These are phyloP conservation scores for Phaffia australis DNA, from an alignment of 768 basidiomycete genomes.

Conservation along the genomic window DNA sequence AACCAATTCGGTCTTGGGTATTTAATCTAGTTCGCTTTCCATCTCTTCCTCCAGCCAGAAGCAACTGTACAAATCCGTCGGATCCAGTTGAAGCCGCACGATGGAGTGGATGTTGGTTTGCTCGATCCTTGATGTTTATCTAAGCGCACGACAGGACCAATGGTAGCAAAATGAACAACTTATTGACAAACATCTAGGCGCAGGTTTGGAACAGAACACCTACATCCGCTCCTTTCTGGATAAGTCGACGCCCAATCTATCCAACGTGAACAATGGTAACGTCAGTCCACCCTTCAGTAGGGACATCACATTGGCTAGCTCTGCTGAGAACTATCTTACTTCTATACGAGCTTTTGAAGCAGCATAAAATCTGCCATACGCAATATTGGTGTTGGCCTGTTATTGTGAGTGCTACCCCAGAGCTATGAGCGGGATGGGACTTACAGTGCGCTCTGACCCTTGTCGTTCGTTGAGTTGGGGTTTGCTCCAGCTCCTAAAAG, in stretches of 20 bases:
- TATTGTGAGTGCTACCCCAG: background rate
- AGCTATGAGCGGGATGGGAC: constrained; percentile 32
- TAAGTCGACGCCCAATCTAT: constrained; percentile 76
- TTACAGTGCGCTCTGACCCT: constrained; percentile 58
- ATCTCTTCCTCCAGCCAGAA: constrained; percentile 48
- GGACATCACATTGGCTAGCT: constrained; percentile 31
- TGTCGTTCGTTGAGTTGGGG: constrained; percentile 35
- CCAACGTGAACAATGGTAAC: constrained; percentile 18
- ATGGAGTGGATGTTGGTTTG: constrained; percentile 89
- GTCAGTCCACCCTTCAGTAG: constrained; percentile 16
- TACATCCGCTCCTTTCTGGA: constrained; percentile 83
- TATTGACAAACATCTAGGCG: constrained; percentile 29
- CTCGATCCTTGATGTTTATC: constrained; percentile 90
- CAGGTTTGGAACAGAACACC: constrained; percentile 40
- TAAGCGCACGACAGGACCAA: constrained; percentile 36
- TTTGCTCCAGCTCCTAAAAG: constrained; percentile 36
- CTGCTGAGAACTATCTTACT: constrained; percentile 39
- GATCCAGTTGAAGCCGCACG: constrained; percentile 94
- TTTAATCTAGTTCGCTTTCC: constrained; percentile 66
- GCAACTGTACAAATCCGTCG: constrained; percentile 69
- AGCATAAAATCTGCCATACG: constrained; percentile 63
- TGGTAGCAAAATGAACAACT: background rate
- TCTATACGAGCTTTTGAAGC: constrained; percentile 83
- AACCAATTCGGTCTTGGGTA: constrained; percentile 44
- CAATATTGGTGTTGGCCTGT: constrained; percentile 11